Evolutionary conservation across 2,329 filamentous ascomycete genomes (phyloP).

Genomic region (Rosellinia necatrix): DNA sequence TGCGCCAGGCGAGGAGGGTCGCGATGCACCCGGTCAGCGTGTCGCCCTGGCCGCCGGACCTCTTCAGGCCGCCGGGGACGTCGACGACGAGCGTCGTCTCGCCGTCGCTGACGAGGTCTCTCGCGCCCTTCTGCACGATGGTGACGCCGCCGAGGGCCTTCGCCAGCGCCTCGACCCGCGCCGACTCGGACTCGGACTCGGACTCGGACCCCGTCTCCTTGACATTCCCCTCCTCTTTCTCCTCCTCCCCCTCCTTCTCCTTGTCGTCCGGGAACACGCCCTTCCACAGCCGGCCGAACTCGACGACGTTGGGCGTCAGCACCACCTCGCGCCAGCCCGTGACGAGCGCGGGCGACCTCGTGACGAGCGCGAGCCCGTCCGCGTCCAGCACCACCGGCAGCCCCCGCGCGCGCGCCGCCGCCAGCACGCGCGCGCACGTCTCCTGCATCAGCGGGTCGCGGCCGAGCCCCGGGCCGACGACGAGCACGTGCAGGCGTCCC

Average conservation of each 20-base stretch:
- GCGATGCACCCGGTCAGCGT: conserved; percentile 89
- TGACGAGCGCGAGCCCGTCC: conserved; percentile 81
- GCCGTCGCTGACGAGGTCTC: conserved; percentile 85
- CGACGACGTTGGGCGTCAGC: conserved; percentile 92
- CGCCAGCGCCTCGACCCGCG: conserved; percentile 68
- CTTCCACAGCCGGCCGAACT: conserved; percentile 83
- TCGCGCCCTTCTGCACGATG: conserved; percentile 84
- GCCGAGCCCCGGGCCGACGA: conserved; percentile 90
- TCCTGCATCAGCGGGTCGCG: conserved; percentile 89
- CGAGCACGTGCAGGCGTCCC: conserved; percentile 84
- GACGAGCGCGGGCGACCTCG: conserved; percentile 75
- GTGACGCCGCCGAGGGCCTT: conserved; percentile 83
- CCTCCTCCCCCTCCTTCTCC: conserved; percentile 7
- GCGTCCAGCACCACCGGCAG: conserved; percentile 91
- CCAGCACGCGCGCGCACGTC: conserved; percentile 78
- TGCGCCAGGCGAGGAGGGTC: conserved; percentile 86
- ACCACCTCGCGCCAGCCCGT: conserved; percentile 83
- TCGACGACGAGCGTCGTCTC: conserved; percentile 76
- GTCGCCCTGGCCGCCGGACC: conserved; percentile 93
- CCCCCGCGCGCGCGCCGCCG: conserved; percentile 70
- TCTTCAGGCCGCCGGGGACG: conserved; percentile 79
- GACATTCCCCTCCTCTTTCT: conserved; percentile 38
- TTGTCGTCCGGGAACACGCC: conserved; percentile 63
- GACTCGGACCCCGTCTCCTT: conserved; percentile 29
- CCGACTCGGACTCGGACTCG: conserved; percentile 46